Conservation (phyloP, 331 rosid genomes). For the Pyracantha coccinea region DNA sequence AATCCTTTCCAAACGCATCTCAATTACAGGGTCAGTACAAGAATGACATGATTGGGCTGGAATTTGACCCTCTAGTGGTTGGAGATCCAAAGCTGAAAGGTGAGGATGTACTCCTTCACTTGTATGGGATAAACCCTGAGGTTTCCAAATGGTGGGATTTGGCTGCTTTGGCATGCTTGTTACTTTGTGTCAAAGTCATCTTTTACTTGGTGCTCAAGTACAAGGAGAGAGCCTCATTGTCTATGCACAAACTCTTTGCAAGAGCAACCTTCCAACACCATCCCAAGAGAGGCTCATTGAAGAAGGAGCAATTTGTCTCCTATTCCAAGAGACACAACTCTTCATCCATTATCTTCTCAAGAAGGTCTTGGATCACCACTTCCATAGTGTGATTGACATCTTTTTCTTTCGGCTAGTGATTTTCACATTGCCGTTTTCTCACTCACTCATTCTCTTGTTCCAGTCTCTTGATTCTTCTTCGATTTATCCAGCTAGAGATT, state of each 20-base stretch:
- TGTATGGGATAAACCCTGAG: not conserved
- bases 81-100: constrained; percentile 18
- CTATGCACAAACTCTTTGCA: not conserved
- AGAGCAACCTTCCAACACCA: not conserved
- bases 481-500: not conserved
- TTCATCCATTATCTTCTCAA: constrained; percentile 14
- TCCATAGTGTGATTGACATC: not conserved
- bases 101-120: constrained; percentile 3
- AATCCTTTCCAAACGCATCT: not conserved
- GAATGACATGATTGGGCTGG: constrained; percentile 16
- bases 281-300: not conserved
- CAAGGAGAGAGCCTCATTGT: not conserved
- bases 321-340: constrained; percentile 6
- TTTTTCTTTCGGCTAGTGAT: not conserved
- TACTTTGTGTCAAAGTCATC: not conserved
- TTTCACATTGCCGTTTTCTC: no score
- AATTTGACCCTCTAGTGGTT: constrained; percentile 4
- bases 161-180: constrained; percentile 8
- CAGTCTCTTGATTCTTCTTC: not conserved
- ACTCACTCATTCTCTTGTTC: not conserved
- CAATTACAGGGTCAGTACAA: constrained; percentile 14
- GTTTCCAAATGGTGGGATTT: constrained; percentile 18
- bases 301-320: not conserved
- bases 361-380: constrained; percentile 14
- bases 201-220: constrained; percentile 3